A percentile compares a stretch with the other conserved stretches of the same genome.
These are phyloP conservation scores for Leccinum variicolor DNA, from an alignment of 768 basidiomycete species.

Conservation along the genomic window DNA sequence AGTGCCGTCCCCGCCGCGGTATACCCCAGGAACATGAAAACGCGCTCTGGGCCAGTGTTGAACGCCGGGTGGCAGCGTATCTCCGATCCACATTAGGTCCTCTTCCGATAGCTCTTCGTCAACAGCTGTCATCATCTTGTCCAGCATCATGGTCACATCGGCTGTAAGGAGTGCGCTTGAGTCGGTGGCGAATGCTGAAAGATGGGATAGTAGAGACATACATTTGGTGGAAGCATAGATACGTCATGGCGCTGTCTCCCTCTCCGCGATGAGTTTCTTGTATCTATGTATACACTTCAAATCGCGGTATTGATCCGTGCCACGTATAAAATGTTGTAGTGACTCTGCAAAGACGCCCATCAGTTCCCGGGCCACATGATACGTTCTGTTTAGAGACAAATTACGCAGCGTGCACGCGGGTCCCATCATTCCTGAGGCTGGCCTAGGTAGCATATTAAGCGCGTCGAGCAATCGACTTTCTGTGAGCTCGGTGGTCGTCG, in stretches of 20 bases:
- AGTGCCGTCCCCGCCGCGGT: neutral
- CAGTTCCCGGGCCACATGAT: neutral
- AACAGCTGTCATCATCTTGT: neutral
- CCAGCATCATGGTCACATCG: neutral
- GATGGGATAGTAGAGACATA: neutral
- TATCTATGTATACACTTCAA: neutral
- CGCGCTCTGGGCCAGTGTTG: neutral
- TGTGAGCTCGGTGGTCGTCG: neutral
- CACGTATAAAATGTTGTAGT: neutral
- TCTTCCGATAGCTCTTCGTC: neutral
- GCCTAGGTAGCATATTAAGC: neutral
- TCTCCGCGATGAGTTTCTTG: neutral
- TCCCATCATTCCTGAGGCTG: constrained; percentile 20
- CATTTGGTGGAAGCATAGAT: neutral
- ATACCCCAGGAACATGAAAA: neutral
- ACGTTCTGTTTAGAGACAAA: neutral
- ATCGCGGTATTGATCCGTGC: neutral
- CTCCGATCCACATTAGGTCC: neutral
- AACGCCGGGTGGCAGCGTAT: neutral
- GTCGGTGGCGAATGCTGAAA: neutral
- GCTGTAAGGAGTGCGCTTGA: neutral
- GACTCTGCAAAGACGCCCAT: neutral
- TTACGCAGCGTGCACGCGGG: neutral
- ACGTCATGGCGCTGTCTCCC: neutral
- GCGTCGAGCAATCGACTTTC: neutral